Evolutionary conservation across 306 rosid genomes (phyloP).

Genomic region (Mucuna pruriens): DNA sequence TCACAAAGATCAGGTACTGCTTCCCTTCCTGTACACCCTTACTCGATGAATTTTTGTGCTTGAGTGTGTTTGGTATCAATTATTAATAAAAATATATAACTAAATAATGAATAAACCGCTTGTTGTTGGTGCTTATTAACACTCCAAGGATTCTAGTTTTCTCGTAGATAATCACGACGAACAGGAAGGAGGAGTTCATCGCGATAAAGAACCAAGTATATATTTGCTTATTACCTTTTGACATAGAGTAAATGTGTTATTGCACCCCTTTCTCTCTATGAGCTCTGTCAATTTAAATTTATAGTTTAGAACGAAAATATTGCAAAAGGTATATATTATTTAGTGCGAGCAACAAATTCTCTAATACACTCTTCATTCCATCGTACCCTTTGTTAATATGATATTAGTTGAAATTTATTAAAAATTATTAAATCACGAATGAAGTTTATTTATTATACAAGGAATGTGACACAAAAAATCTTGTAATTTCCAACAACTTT

Average conservation of each 20-base stretch:
- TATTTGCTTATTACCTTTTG: background rate
- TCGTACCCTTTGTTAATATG: no score
- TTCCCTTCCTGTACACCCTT: background rate
- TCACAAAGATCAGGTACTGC: slow-evolving; percentile 78
- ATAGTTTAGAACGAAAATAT: background rate
- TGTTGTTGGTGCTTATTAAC: background rate
- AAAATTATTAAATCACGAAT: no score
- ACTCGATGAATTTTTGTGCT: background rate
- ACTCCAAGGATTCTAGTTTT: background rate
- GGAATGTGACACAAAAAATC: no score
- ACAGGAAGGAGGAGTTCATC: background rate
- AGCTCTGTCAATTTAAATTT: background rate
- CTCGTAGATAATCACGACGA: background rate
- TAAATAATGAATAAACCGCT: background rate
- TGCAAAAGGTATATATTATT: background rate
- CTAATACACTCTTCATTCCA: no score
- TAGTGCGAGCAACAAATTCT: no score
- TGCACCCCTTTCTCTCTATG: background rate
- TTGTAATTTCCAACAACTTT: no score
- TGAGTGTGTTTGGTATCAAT: background rate
- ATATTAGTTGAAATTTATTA: no score
- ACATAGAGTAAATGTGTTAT: background rate
- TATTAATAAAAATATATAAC: background rate
- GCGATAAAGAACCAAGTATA: background rate
- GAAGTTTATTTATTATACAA: no score